Evolutionary conservation across 73 alveolate genomes (phyloP).

Genomic region (Uronychia setigera): DNA sequence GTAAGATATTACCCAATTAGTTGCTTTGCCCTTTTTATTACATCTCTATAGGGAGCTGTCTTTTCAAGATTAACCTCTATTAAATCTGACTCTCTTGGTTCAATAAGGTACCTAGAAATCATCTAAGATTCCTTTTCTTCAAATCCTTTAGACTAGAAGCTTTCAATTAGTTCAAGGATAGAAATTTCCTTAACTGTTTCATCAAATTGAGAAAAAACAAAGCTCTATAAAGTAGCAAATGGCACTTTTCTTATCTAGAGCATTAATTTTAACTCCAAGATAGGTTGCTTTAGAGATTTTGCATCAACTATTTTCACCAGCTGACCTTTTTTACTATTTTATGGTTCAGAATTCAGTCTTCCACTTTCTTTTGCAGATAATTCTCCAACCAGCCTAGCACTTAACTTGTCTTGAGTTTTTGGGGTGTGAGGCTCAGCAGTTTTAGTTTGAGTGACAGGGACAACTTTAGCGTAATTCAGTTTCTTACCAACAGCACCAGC

Average conservation of each 20-base stretch:
- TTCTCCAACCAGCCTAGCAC: too few relatives aligned
- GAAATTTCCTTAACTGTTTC: neutral
- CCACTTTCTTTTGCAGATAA: too few relatives aligned
- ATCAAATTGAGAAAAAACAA: constrained; percentile 19
- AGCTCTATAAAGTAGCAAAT: constrained; percentile 6
- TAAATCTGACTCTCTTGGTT: constrained; percentile 11
- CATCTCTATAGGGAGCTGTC: neutral
- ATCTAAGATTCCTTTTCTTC: constrained; percentile 20
- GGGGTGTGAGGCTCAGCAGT: neutral
- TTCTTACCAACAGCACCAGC: neutral
- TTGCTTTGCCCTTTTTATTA: neutral
- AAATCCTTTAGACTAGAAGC: constrained; percentile 5
- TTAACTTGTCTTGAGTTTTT: neutral
- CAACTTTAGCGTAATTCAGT: neutral
- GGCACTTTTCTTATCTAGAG: constrained; percentile 20
- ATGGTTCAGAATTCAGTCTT: neutral
- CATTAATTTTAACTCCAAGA: constrained; percentile 19
- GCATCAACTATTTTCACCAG: constrained; percentile 8
- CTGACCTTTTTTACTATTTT: neutral
- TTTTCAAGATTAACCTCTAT: constrained; percentile 21
- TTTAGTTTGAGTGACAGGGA: neutral
- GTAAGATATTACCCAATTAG: neutral
- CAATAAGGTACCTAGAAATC: constrained; percentile 27
- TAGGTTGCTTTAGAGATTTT: constrained; percentile 3
- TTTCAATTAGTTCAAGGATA: neutral